Percentiles rank a stretch among this genome's conserved stretches.
phyloP scores from a whole-genome alignment of 2,329 filamentous ascomycete genomes.

The Fonsecaea erecta region DNA sequence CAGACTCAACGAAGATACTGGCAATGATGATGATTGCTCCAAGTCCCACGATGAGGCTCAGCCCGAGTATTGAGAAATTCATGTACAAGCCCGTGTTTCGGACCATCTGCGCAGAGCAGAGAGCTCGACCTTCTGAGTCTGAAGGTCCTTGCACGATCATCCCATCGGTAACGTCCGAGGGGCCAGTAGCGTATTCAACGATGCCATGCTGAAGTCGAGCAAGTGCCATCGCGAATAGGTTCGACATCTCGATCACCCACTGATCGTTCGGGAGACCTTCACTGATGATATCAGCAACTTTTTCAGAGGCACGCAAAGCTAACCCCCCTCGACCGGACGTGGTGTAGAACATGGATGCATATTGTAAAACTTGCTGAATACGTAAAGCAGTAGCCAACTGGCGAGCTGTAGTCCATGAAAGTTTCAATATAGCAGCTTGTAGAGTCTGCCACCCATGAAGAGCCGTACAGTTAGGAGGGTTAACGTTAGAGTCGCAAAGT shows the following conservation, averaged over 20 bases:
- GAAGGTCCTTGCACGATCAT: not conserved
- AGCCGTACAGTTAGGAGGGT: conserved; percentile 32
- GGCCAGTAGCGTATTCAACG: conserved; percentile 36
- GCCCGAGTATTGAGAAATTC: not conserved
- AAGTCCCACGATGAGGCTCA: not conserved
- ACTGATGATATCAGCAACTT: conserved; percentile 27
- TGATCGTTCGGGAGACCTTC: conserved; percentile 41
- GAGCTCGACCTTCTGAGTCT: not conserved
- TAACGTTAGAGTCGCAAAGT: conserved; percentile 37
- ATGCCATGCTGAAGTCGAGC: conserved; percentile 40
- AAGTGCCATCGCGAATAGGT: conserved; percentile 41
- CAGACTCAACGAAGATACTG: not conserved
- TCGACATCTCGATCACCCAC: conserved; percentile 44
- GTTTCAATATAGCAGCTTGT: conserved; percentile 8
- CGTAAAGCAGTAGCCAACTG: conserved; percentile 7
- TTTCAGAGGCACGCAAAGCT: conserved; percentile 30
- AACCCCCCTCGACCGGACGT: conserved; percentile 18
- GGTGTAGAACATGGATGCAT: conserved; percentile 16
- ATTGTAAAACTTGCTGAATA: conserved; percentile 11
- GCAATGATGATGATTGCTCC: not conserved
- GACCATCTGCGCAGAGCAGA: not conserved
- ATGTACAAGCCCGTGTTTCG: not conserved
- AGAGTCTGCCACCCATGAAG: conserved; percentile 30
- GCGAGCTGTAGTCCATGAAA: not conserved
- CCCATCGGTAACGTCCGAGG: not conserved